Conservation (phyloP, 1,284 basidiomycete species). For the Puccinia coronata region DNA sequence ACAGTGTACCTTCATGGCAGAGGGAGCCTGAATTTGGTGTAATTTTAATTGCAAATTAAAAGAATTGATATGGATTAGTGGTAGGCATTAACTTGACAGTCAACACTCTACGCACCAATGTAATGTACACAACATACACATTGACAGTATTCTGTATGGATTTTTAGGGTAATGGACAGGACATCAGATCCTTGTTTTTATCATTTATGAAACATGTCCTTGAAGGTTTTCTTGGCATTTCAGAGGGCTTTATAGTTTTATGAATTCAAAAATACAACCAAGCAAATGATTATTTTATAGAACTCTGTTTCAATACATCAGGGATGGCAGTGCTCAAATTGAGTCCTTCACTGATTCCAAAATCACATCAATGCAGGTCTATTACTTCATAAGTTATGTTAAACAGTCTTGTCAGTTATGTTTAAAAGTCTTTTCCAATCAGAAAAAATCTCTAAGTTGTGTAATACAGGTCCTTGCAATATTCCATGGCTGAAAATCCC, state of each 20-base stretch:
- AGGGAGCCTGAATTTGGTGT: neutral
- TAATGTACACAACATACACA: neutral
- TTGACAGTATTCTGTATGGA: neutral
- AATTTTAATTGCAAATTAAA: neutral
- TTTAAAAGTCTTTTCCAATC: no score
- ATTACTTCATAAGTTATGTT: neutral
- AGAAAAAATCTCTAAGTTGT: neutral
- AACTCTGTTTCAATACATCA: neutral
- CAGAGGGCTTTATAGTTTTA: slow-evolving; percentile 9
- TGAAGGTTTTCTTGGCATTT: neutral
- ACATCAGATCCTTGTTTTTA: neutral
- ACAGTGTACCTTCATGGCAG: neutral
- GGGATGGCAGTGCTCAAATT: neutral
- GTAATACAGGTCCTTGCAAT: neutral
- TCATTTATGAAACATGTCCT: neutral
- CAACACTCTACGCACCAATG: neutral
- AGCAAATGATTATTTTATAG: neutral
- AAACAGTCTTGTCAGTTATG: neutral
- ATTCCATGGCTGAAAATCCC: neutral
- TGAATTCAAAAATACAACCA: neutral
- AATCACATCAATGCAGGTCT: neutral
- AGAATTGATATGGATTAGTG: neutral
- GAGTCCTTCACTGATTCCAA: neutral
- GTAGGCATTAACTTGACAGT: neutral
- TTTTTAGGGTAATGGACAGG: neutral